Evolutionary conservation across 306 rosid genomes (phyloP).

Genomic region (Ceratonia siliqua): DNA sequence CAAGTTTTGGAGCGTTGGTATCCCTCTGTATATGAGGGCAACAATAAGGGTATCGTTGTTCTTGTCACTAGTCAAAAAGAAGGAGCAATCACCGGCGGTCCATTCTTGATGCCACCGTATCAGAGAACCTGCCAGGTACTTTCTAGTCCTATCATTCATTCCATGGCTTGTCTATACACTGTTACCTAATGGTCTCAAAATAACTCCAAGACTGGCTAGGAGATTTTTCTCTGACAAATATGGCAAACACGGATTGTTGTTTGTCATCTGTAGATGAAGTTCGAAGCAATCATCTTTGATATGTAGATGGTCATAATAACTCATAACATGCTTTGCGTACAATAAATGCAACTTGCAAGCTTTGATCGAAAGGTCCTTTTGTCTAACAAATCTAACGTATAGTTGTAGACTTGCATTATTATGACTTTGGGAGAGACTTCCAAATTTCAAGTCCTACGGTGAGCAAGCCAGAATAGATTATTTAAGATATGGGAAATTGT

Average conservation of each 20-base stretch:
- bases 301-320: neutral
- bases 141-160: constrained; percentile 3
- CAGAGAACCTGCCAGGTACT: constrained; percentile 95
- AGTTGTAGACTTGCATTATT: neutral
- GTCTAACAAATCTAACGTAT: neutral
- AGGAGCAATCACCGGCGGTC: constrained; percentile 98
- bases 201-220: neutral
- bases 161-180: neutral
- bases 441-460: neutral
- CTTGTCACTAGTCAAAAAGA: constrained; percentile 97
- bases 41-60: constrained; percentile 81
- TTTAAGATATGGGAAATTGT: neutral
- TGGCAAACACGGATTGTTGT: neutral
- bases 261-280: neutral
- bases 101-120: constrained; percentile 89
- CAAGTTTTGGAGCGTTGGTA: constrained; percentile 98
- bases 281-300: neutral
- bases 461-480: neutral
- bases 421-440: neutral
- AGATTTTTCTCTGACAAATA: neutral
- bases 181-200: neutral
- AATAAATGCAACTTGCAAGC: neutral
- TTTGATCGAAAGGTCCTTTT: neutral
- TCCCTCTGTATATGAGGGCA: constrained; percentile 87
- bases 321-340: neutral